Base-by-base conservation (phyloP, 2,329 filamentous ascomycete genomes). In the Lachnellula occidentalis region DNA sequence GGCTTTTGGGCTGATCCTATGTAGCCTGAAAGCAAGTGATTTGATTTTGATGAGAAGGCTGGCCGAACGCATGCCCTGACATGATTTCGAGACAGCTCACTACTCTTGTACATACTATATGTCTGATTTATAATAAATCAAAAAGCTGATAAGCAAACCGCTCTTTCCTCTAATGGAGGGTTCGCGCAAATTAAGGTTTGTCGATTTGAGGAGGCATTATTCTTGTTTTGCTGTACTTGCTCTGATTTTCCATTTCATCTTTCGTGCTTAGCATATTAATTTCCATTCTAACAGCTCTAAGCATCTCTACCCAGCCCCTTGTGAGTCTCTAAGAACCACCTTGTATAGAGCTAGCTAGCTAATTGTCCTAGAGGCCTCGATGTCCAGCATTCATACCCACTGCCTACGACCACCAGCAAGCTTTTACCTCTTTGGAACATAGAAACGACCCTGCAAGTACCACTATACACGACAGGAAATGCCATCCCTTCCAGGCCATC, bases 1-100 rank as follows among this genome's bases (percentile, higher is more conserved):
- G 46, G 56, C 14, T 46, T 50, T 45, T 53, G 47, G 50, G 56
- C 59, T 62, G 50, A 64, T 47, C 17, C 46, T 24, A 51, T 51
- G n/a, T 53, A 61, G 61, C 39, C 58, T 36, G 45, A 58, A 43
- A 50, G 54, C 45, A 53, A 58, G 45, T 61, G 45, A 51, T 49
- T 17, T 34, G 24, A 27, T 17, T 12, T 7, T 27, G 43, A 15
- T 46, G 43, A 46, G 21, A 31, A 7, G 8, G 12, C 27, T n/a
- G 22, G 14, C 14, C 14, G 43, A 46, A 15, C 21, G 41, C 19
- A 19, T 24, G 24, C 7, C 37, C 45, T 39, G 34, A 21, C 36
- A 37, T 41, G 37, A 39, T 34, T 41, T 37, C 37, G 12, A 22
- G 43, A 51, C 15, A 36, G 45, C 17, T 50, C 51, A n/a, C 36